phyloP scores from a whole-genome alignment of 2,329 filamentous ascomycete genomes.

The Curvularia sp. region DNA sequence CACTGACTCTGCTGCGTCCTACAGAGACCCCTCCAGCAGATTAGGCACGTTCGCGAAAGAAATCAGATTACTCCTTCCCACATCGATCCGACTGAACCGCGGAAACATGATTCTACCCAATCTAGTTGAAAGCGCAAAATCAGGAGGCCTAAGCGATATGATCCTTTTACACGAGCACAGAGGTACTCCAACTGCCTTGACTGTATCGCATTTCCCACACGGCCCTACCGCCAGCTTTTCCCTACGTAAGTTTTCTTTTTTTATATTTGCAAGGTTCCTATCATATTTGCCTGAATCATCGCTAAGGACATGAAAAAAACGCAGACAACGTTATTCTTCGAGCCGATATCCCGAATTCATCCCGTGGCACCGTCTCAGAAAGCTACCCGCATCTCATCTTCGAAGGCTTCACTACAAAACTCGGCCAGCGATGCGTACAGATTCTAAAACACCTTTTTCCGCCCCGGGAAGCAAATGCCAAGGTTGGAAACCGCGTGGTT shows the following conservation, averaged over 20 bases:
- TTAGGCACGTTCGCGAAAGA: constrained; percentile 93
- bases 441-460: constrained; percentile 95
- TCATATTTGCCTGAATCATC: neutral
- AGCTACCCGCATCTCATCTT: constrained; percentile 83
- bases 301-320: neutral
- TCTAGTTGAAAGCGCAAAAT: constrained; percentile 80
- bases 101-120: constrained; percentile 89
- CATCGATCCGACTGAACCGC: constrained; percentile 85
- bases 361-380: constrained; percentile 70
- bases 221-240: constrained; percentile 88
- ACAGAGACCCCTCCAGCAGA: constrained; percentile 52
- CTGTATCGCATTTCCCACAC: constrained; percentile 85
- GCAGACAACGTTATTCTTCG: constrained; percentile 84
- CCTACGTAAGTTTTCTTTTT: constrained; percentile 56
- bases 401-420: constrained; percentile 83
- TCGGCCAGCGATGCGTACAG: constrained; percentile 85
- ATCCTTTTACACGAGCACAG: constrained; percentile 81
- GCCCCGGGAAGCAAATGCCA: constrained; percentile 78
- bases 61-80: constrained; percentile 82
- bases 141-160: constrained; percentile 82
- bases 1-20: neutral
- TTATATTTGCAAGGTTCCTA: neutral
- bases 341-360: constrained; percentile 88
- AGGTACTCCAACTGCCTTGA: constrained; percentile 85
- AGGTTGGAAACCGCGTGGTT: constrained; percentile 86